Evolutionary conservation across 2,329 filamentous ascomycete genomes (phyloP).

Genomic region (Hymenoscyphus fraxineus): DNA sequence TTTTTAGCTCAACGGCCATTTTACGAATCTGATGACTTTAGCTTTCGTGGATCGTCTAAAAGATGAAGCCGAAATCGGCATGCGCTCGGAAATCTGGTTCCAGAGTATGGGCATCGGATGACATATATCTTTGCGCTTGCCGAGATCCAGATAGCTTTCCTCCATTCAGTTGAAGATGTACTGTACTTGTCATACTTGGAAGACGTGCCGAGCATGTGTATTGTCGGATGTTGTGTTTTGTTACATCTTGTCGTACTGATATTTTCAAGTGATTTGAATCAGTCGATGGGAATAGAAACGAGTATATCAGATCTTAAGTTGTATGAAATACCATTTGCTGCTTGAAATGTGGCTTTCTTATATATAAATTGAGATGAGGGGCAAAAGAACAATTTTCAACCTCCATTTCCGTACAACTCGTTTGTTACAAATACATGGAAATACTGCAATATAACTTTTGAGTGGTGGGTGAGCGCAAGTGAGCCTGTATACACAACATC

Average conservation of each 20-base stretch:
- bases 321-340: too few relatives aligned
- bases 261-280: not conserved
- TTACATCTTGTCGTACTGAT: not conserved
- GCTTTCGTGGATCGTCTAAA: not conserved
- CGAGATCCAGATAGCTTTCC: not conserved
- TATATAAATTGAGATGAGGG: not conserved
- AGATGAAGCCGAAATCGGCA: not conserved
- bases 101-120: not conserved
- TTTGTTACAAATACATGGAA: not conserved
- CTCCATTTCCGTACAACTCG: not conserved
- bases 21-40: not conserved
- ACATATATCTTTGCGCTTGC: not conserved
- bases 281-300: not conserved
- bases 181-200: not conserved
- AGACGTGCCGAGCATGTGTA: constrained; percentile 1
- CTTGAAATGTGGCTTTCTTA: not conserved
- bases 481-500: not conserved
- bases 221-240: not conserved
- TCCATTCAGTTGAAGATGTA: not conserved
- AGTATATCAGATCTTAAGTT: not conserved
- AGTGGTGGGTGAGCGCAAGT: not conserved
- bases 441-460: not conserved
- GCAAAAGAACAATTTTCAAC: not conserved
- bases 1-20: not conserved
- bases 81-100: not conserved